These are phyloP conservation scores for Arabidopsis lyrata DNA, from an alignment of 441 rosid genomes.

Conservation along the genomic window DNA sequence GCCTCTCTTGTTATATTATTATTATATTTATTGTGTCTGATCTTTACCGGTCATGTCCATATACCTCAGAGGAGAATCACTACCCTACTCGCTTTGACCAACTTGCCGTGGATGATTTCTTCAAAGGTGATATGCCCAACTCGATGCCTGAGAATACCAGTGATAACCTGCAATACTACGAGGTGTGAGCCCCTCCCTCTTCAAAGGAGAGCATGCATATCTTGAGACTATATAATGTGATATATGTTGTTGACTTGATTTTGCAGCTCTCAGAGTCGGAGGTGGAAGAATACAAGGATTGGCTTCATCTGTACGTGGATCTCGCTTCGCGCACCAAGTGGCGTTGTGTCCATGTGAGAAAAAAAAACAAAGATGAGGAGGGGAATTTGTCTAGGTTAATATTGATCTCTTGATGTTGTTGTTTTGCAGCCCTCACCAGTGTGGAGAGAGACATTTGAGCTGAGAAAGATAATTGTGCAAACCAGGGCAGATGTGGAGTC, in stretches of 20 bases:
- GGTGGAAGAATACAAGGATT: neutral
- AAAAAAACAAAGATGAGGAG: too few relatives aligned
- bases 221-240: neutral
- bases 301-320: neutral
- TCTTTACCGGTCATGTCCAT: neutral
- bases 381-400: neutral
- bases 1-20: neutral
- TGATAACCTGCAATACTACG: neutral
- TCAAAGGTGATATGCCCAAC: neutral
- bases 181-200: neutral
- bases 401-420: neutral
- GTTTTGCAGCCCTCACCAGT: neutral
- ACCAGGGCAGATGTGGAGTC: neutral
- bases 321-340: neutral
- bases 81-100: neutral
- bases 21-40: neutral
- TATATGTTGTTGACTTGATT: neutral
- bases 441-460: neutral
- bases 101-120: neutral
- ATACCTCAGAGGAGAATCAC: neutral
- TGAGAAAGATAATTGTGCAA: neutral
- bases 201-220: neutral
- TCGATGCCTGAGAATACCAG: neutral
- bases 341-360: neutral
- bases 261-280: neutral